Conservation (phyloP, 73 alveolate genomes). For the Strombidium stylifer region DNA sequence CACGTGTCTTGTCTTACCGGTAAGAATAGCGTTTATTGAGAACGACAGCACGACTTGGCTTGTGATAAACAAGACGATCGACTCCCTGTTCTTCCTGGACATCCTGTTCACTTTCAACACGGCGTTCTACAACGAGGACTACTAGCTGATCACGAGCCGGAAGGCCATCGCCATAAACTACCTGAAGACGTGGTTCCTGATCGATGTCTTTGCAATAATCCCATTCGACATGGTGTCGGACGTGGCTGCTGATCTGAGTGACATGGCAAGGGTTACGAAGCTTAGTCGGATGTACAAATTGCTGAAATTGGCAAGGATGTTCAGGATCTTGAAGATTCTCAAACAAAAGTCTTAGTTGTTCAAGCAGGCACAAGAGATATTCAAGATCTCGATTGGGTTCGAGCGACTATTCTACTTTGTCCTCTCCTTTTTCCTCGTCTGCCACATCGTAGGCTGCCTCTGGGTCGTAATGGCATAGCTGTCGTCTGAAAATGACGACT, state of each 20-base stretch:
- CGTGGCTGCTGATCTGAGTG: constrained; percentile 59
- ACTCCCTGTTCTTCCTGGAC: no score
- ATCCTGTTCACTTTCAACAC: no score
- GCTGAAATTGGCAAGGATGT: no score
- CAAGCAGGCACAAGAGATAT: not conserved
- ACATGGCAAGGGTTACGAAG: constrained; percentile 71
- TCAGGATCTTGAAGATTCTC: constrained; percentile 57
- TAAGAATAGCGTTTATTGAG: no score
- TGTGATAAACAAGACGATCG: constrained; percentile 28
- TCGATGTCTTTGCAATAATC: constrained; percentile 59
- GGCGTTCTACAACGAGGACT: no score
- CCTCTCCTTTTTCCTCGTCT: not conserved
- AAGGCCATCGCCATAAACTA: constrained; percentile 55
- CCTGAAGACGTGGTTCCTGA: constrained; percentile 65
- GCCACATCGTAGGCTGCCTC: not conserved
- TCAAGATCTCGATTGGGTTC: not conserved
- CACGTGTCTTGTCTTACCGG: constrained; percentile 30
- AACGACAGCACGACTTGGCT: no score
- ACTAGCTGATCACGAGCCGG: no score
- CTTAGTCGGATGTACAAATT: no score
- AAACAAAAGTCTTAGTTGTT: constrained; percentile 6
- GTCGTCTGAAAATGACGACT: constrained; percentile 71
- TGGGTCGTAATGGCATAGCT: no score
- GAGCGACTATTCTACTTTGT: not conserved
- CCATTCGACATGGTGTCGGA: no score